Evolutionary conservation across 306 rosid species (phyloP).

Genomic region (Medicago ruthenica): DNA sequence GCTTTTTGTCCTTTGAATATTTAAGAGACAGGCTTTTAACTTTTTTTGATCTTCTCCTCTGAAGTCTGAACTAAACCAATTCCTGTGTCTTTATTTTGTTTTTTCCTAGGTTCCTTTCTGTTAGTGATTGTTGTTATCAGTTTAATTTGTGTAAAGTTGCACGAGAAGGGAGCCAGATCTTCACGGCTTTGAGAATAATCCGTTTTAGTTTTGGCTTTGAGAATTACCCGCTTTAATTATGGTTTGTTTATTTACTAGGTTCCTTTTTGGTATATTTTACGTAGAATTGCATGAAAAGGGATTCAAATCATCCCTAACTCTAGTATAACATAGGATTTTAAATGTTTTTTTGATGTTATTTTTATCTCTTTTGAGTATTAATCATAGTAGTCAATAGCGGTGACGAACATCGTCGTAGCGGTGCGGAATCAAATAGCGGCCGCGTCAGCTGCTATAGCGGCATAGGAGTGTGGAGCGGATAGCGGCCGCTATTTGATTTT

Average conservation of each 20-base stretch:
- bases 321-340: background rate
- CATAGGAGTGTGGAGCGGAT: too few species aligned
- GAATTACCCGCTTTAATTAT: background rate
- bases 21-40: background rate
- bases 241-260: background rate
- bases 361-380: slow-evolving; percentile 2
- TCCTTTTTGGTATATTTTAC: background rate
- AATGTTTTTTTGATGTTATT: background rate
- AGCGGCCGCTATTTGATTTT: too few species aligned
- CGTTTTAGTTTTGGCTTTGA: background rate
- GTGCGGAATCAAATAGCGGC: too few species aligned
- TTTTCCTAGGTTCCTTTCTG: background rate
- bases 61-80: background rate
- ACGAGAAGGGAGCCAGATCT: background rate
- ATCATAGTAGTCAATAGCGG: too few species aligned
- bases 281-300: background rate
- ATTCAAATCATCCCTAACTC: background rate
- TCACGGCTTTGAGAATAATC: background rate
- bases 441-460: too few species aligned
- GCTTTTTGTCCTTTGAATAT: background rate
- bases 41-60: background rate
- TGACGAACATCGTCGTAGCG: too few species aligned
- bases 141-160: slow-evolving; percentile 11
- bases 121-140: slow-evolving; percentile 7
- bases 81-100: background rate